Evolutionary conservation across 257 asterid genomes (phyloP).

Genomic region (Solanum corneliomulleri): DNA sequence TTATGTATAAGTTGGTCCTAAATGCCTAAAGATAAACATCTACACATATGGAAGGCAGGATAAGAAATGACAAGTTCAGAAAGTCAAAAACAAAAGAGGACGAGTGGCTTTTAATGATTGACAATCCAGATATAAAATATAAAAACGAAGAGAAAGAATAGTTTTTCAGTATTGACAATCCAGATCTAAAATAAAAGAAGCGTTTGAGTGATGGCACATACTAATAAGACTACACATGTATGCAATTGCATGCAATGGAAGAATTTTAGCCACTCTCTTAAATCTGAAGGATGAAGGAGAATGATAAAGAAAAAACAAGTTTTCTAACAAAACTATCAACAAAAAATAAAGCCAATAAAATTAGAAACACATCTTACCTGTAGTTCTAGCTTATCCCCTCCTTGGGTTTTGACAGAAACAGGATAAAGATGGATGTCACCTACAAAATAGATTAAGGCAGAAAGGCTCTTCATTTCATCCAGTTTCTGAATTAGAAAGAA

Average conservation of each 20-base stretch:
- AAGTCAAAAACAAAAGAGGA: not conserved
- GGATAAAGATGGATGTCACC: constrained; percentile 78
- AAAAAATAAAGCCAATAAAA: not conserved
- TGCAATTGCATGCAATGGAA: not conserved
- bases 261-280: not conserved
- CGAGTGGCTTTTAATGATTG: not conserved
- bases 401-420: constrained; percentile 75
- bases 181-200: not conserved
- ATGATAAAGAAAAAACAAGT: not conserved
- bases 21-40: not conserved
- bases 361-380: constrained; percentile 41
- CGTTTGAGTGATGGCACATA: not conserved
- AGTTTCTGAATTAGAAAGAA: not conserved
- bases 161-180: not conserved
- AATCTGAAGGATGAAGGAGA: not conserved
- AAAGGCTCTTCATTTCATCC: not conserved
- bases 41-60: not conserved
- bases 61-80: not conserved
- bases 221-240: not conserved
- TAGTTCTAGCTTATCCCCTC: constrained; percentile 84
- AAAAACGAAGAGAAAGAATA: not conserved
- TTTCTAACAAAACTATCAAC: not conserved
- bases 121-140: not conserved
- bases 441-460: constrained; percentile 19
- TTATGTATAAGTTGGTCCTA: not conserved